Evolutionary conservation across 352 stramenopile species (phyloP).

Genomic region (Phytophthora parvispora): DNA sequence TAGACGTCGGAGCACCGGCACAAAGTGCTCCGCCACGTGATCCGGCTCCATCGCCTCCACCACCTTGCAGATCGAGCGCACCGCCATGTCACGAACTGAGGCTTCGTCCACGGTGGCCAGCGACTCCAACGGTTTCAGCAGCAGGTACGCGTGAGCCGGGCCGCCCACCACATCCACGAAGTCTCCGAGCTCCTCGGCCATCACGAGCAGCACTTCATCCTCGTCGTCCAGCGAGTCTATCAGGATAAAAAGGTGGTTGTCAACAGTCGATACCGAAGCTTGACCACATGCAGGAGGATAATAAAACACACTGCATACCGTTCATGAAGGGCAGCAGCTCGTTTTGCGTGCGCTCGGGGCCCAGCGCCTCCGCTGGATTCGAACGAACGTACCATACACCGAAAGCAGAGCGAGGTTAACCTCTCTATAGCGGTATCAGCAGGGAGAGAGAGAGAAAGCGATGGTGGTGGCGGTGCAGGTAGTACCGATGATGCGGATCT

Average conservation of each 20-base stretch:
- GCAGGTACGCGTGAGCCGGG: conserved; percentile 79
- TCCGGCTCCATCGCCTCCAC: conserved; percentile 87
- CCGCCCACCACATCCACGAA: conserved; percentile 95
- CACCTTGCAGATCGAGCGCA: conserved; percentile 92
- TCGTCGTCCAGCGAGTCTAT: conserved; percentile 98
- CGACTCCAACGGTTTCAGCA: conserved; percentile 97
- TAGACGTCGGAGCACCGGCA: conserved; percentile 94
- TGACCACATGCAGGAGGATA: too few relatives aligned
- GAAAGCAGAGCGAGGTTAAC: conserved; percentile 15
- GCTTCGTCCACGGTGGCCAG: conserved; percentile 96
- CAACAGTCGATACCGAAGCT: background rate
- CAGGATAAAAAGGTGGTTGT: conserved; percentile 11
- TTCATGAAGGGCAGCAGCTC: conserved; percentile 99
- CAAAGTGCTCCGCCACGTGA: conserved; percentile 92
- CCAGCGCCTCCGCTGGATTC: conserved; percentile 88
- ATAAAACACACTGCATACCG: conserved; percentile 57
- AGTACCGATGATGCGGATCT: conserved; percentile 92
- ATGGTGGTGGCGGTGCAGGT: too few relatives aligned
- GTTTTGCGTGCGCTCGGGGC: conserved; percentile 89
- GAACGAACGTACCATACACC: background rate
- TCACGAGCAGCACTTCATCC: conserved; percentile 97
- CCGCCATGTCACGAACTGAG: conserved; percentile 94
- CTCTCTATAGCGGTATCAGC: background rate
- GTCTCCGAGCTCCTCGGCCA: conserved; percentile 94
- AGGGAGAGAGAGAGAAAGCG: too few relatives aligned